Conservation (phyloP, 2,329 filamentous ascomycete species). For the Pseudogymnoascus destructans region DNA sequence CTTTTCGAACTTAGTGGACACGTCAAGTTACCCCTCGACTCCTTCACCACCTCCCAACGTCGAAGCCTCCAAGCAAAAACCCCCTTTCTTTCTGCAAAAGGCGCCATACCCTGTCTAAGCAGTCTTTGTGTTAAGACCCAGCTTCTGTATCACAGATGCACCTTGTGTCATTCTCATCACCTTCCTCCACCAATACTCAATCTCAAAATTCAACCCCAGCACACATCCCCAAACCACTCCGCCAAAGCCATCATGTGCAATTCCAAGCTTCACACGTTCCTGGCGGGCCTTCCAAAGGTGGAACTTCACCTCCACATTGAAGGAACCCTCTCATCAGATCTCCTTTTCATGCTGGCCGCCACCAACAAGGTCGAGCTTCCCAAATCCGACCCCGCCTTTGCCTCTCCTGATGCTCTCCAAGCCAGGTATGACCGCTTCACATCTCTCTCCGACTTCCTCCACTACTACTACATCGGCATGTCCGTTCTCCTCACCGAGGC, state of each 20-base stretch:
- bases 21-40: background rate
- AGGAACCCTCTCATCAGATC: slow-evolving; percentile 55
- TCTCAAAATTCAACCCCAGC: background rate
- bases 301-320: slow-evolving; percentile 75
- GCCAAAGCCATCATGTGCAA: slow-evolving; percentile 18
- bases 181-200: background rate
- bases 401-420: slow-evolving; percentile 43
- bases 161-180: too few relatives aligned
- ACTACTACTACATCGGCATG: slow-evolving; percentile 69
- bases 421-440: slow-evolving; percentile 54
- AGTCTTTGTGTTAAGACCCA: background rate
- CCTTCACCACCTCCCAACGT: background rate
- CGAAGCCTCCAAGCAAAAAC: background rate
- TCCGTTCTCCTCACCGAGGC: slow-evolving; percentile 47
- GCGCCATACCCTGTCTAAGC: background rate
- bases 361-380: slow-evolving; percentile 51
- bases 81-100: background rate
- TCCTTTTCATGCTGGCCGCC: slow-evolving; percentile 56
- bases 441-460: slow-evolving; percentile 63
- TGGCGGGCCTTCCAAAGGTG: slow-evolving; percentile 59
- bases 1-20: background rate
- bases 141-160: background rate
- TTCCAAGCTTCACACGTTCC: slow-evolving; percentile 32
- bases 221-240: background rate
- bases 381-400: slow-evolving; percentile 46